Percentiles rank a stretch among this genome's conserved stretches.
phyloP scores from a whole-genome alignment of 75 land plant species.

The Pinus taeda region DNA sequence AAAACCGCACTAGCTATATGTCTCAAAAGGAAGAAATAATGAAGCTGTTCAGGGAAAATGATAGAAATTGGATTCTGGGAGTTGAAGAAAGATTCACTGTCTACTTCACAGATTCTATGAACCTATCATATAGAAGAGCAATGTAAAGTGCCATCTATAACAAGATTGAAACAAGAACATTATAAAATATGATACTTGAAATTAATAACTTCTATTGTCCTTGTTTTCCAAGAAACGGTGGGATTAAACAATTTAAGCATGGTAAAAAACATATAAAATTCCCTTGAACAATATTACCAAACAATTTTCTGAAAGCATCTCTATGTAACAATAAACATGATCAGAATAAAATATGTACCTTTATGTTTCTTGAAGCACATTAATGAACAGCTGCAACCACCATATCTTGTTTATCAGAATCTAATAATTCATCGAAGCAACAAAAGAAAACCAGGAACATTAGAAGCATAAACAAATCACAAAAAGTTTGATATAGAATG shows the following conservation, averaged over 20 bases:
- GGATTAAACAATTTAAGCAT: not conserved
- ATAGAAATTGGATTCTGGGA: not conserved
- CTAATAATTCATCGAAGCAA: not conserved
- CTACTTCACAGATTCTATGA: not conserved
- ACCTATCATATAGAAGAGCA: not conserved
- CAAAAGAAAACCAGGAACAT: not conserved
- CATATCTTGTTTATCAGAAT: not conserved
- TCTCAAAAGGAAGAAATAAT: too few relatives aligned
- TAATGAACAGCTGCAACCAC: slow-evolving; percentile 46
- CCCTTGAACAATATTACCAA: not conserved
- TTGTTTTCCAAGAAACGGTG: not conserved
- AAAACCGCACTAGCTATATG: too few relatives aligned
- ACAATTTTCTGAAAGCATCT: not conserved
- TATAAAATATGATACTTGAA: not conserved
- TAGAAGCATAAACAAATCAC: not conserved
- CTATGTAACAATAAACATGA: not conserved
- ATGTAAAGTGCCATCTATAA: not conserved
- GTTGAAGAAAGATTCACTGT: not conserved
- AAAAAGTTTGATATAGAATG: not conserved
- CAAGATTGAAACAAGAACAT: not conserved
- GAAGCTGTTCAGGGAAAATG: not conserved
- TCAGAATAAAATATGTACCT: slow-evolving; percentile 21
- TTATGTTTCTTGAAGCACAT: slow-evolving; percentile 55
- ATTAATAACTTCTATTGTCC: not conserved
- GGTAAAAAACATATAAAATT: not conserved